Base-by-base conservation (phyloP, 257 asterid species). In the Solanum clarkiae region DNA sequence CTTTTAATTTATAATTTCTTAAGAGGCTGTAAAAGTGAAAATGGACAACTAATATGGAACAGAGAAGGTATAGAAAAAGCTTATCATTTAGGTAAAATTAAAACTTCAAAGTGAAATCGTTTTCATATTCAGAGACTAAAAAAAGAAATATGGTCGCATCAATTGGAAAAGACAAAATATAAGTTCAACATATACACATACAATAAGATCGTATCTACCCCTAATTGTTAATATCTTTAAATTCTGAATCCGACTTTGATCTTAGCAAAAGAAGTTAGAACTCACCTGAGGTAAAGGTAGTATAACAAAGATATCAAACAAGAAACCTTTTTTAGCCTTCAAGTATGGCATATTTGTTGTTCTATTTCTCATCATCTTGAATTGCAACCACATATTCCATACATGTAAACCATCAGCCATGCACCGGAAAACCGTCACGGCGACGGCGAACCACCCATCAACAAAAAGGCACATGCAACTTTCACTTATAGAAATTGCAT, bases 241-340 rank as follows among this genome's bases (percentile, higher is more conserved):
- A 70, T 70, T 70, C 6, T 70, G 54, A 40, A 70, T 42, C 16
- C 0, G 16, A 9, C n/a, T 17, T 2, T 40, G 8, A 68, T 68
- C 1, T 17, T 11, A 69, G 16, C 8, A 40, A 69, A 45, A 32
- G 79, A 40, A 47, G 7, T 17, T 6, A 36, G 36, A 57, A 80
- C 81, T 44, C 20, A 85, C 87, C 87, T 85, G 87, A 18, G 85
- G 85, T 24, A 85, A 29, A 26, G 87, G 87, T 12, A 85, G 80
- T 44, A 85, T 80, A 10, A 85, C 85, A 68, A 85, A 80, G 74
- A 80, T 18, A 22, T 85, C 85, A 62, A 85, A 77, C 0, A 77
- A 24, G 54, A 62, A 57, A 59, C 87, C 87, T 24, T 75, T 47
- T 13, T 71, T 62, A 13, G 56, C 53, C 70, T 57, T 59, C 55